phyloP scores from a whole-genome alignment of 768 basidiomycete species.

The Lactarius indigo region DNA sequence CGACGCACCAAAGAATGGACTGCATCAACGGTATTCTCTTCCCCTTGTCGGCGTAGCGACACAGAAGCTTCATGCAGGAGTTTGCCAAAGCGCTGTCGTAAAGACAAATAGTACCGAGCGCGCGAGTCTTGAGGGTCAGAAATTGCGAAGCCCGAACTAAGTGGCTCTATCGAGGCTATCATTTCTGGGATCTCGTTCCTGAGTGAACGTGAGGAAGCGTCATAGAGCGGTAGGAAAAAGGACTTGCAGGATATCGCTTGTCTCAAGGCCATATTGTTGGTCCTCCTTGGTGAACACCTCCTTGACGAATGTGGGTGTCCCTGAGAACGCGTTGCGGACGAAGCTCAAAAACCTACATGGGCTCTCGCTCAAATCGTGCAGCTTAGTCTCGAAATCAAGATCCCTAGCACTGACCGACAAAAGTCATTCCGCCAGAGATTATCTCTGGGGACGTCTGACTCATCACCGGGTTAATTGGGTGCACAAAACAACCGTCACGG shows the following conservation, averaged over 20 bases:
- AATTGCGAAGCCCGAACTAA: constrained; percentile 66
- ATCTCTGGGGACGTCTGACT: constrained; percentile 46
- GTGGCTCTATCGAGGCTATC: constrained; percentile 58
- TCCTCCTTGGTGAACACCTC: constrained; percentile 52
- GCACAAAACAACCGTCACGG: constrained; percentile 16
- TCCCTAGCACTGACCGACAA: constrained; percentile 55
- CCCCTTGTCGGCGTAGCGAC: constrained; percentile 65
- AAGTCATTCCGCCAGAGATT: constrained; percentile 81
- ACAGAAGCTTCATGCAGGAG: constrained; percentile 71
- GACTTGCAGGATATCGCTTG: constrained; percentile 68
- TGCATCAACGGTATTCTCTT: constrained; percentile 79
- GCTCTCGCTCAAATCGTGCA: constrained; percentile 2
- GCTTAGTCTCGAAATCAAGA: neutral
- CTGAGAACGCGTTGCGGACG: constrained; percentile 71
- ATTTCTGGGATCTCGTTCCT: constrained; percentile 78
- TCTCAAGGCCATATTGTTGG: constrained; percentile 39
- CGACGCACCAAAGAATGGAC: constrained; percentile 60
- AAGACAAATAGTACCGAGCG: constrained; percentile 45
- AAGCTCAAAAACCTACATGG: constrained; percentile 56
- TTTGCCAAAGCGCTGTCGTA: constrained; percentile 61
- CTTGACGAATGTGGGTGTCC: constrained; percentile 63
- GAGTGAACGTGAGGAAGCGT: constrained; percentile 7
- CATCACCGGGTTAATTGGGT: constrained; percentile 6
- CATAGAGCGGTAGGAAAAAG: neutral
- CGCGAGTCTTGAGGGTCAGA: constrained; percentile 56